Evolutionary conservation across 2,329 filamentous ascomycete species (phyloP).

Genomic region (Zasmidium cellare): DNA sequence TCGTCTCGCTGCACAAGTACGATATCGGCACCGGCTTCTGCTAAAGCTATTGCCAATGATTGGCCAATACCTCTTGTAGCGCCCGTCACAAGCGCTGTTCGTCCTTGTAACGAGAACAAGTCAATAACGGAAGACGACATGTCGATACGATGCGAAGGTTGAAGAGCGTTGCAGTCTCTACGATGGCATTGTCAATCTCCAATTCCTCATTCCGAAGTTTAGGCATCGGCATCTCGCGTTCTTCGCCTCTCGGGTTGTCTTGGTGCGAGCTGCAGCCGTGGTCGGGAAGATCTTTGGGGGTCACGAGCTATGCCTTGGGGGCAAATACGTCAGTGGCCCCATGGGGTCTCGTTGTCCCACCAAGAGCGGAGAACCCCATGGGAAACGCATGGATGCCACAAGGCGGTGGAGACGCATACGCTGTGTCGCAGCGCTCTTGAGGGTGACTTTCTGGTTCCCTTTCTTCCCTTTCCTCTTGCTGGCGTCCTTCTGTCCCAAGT

Average conservation of each 20-base stretch:
- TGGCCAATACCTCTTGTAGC: slow-evolving; percentile 52
- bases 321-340: neutral
- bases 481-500: neutral
- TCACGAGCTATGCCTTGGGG: neutral
- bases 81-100: slow-evolving; percentile 51
- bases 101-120: slow-evolving; percentile 49
- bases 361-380: neutral
- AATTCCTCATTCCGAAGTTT: neutral
- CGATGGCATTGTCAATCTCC: neutral
- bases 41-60: slow-evolving; percentile 50
- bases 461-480: too few relatives aligned
- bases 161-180: neutral
- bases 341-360: neutral
- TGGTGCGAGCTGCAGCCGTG: neutral
- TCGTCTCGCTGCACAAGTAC: slow-evolving; percentile 58
- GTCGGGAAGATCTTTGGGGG: neutral
- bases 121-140: slow-evolving; percentile 38
- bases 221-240: neutral
- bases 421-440: neutral
- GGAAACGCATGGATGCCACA: neutral
- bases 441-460: too few relatives aligned
- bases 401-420: neutral
- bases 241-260: neutral
- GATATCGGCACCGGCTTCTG: slow-evolving; percentile 51
- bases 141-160: neutral